Evolutionary conservation across 306 rosid genomes (phyloP).

Genomic region (Aeschynomene evenia): DNA sequence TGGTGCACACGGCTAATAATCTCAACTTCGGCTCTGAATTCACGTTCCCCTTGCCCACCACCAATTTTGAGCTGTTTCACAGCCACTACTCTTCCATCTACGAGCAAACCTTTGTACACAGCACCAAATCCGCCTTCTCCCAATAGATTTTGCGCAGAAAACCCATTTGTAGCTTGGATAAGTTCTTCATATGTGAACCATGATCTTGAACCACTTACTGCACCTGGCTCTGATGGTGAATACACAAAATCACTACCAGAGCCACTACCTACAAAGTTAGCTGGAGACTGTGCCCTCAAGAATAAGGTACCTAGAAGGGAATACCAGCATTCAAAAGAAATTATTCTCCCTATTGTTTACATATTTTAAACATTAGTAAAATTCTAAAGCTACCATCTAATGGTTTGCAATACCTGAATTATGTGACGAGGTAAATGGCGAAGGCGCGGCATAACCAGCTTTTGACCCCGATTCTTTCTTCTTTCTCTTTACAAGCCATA

Average conservation of each 20-base stretch:
- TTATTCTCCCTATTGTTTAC: conserved; percentile 9
- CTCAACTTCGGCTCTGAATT: conserved; percentile 97
- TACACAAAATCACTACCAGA: conserved; percentile 59
- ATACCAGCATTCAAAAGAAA: conserved; percentile 28
- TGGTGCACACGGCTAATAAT: conserved; percentile 95
- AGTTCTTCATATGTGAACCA: conserved; percentile 85
- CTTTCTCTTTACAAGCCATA: conserved; percentile 61
- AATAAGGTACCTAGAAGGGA: conserved; percentile 61
- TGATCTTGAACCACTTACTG: conserved; percentile 65
- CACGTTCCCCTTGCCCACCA: conserved; percentile 97
- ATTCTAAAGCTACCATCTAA: conserved; percentile 23
- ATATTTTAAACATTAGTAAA: conserved; percentile 11
- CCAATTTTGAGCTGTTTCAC: conserved; percentile 93
- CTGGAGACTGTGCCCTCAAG: conserved; percentile 71
- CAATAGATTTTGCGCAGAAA: conserved; percentile 63
- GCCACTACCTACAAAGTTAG: conserved; percentile 47
- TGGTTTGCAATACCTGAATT: conserved; percentile 73
- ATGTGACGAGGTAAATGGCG: conserved; percentile 89
- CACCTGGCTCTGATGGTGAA: conserved; percentile 73
- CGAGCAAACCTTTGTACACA: conserved; percentile 82
- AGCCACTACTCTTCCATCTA: conserved; percentile 89
- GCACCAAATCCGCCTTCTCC: conserved; percentile 99
- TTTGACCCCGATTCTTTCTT: conserved; percentile 47
- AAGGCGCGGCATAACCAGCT: conserved; percentile 51
- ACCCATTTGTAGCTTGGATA: conserved; percentile 76